Evolutionary conservation across 2,329 filamentous ascomycete genomes (phyloP).

Genomic region (Trichoderma guizhouense): DNA sequence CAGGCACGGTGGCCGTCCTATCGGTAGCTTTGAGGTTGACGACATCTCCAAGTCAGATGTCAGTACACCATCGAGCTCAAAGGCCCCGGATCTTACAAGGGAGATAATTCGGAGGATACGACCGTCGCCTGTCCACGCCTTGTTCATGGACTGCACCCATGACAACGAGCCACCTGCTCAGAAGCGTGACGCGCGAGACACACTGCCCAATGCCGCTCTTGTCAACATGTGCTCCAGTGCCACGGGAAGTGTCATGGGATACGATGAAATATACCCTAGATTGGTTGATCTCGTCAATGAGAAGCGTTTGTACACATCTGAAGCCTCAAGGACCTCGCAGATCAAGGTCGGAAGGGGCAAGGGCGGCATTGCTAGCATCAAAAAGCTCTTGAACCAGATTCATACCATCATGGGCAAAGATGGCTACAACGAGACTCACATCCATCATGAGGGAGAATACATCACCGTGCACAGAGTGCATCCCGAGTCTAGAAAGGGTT

Average conservation of each 20-base stretch:
- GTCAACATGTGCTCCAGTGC: conserved; percentile 96
- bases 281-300: conserved; percentile 93
- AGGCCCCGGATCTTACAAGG: conserved; percentile 38
- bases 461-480: conserved; percentile 95
- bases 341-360: conserved; percentile 67
- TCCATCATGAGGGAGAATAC: conserved; percentile 94
- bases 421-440: conserved; percentile 90
- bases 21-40: conserved; percentile 96
- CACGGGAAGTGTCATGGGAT: conserved; percentile 94
- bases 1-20: conserved; percentile 86
- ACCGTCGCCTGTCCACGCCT: conserved; percentile 81
- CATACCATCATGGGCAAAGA: conserved; percentile 95
- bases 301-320: conserved; percentile 75
- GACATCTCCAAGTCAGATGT: conserved; percentile 66
- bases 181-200: conserved; percentile 91
- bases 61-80: conserved; percentile 30
- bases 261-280: conserved; percentile 92
- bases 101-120: conserved; percentile 79
- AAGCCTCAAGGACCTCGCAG: conserved; percentile 59
- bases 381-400: conserved; percentile 90
- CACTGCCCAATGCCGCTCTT: conserved; percentile 86
- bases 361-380: conserved; percentile 83
- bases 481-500: conserved; percentile 85
- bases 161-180: conserved; percentile 96
- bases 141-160: conserved; percentile 99